These are phyloP conservation scores for Thozetella sp. DNA, from an alignment of 495 filamentous ascomycete species.

Conservation along the genomic window DNA sequence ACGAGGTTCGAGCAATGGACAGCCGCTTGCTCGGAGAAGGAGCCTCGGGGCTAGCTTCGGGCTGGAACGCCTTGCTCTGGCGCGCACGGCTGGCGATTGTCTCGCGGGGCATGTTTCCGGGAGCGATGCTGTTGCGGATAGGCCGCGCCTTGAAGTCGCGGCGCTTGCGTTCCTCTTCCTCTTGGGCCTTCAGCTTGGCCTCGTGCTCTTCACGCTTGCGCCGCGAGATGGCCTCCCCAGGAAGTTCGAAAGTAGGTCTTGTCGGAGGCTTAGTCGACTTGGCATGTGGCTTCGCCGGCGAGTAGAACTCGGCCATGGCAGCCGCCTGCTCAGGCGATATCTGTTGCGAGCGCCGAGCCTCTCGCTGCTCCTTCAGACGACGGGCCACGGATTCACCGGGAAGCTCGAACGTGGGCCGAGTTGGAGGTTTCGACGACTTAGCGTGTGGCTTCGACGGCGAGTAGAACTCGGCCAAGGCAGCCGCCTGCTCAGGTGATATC, in stretches of 20 bases:
- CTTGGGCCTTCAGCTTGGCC: slow-evolving; percentile 60
- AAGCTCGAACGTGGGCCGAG: slow-evolving; percentile 66
- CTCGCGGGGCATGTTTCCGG: slow-evolving; percentile 41
- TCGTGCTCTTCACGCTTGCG: slow-evolving; percentile 69
- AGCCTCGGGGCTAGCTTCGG: slow-evolving; percentile 4
- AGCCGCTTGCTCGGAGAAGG: background rate
- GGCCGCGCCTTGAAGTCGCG: slow-evolving; percentile 68
- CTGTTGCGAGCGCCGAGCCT: slow-evolving; percentile 43
- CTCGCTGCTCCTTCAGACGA: slow-evolving; percentile 56
- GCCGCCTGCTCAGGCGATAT: slow-evolving; percentile 26
- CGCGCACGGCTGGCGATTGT: slow-evolving; percentile 63
- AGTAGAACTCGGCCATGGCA: slow-evolving; percentile 21
- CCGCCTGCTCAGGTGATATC: slow-evolving; percentile 24
- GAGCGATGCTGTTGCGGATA: slow-evolving; percentile 42
- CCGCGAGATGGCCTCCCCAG: slow-evolving; percentile 72
- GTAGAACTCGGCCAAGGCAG: slow-evolving; percentile 21
- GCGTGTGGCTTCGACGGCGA: slow-evolving; percentile 37
- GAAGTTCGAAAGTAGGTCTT: slow-evolving; percentile 67
- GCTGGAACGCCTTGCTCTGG: slow-evolving; percentile 34
- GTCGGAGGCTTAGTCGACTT: slow-evolving; percentile 66
- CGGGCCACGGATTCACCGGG: slow-evolving; percentile 72
- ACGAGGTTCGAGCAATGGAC: background rate
- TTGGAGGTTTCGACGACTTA: slow-evolving; percentile 64
- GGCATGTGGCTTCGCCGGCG: slow-evolving; percentile 38
- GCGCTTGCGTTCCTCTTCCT: slow-evolving; percentile 59